Conservation (phyloP, 106 monocot species). For the Dactylorhiza incarnata region DNA sequence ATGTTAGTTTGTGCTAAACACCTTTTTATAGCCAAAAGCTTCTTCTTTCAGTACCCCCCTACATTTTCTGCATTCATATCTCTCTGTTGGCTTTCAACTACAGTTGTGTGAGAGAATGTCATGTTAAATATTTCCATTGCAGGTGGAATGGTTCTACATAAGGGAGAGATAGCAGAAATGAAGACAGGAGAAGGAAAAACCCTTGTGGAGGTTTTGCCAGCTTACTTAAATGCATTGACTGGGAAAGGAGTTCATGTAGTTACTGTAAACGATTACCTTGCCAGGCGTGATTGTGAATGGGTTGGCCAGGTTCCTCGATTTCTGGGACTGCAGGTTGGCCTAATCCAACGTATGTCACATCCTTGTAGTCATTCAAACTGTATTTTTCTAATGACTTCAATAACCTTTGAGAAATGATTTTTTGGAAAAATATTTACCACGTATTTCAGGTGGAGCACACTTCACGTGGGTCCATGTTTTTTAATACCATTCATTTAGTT, state of each 20-base stretch:
- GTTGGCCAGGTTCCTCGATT: conserved; percentile 97
- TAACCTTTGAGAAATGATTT: not conserved
- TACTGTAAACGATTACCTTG: conserved; percentile 96
- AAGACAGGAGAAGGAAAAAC: conserved; percentile 99
- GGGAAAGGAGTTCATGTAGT: conserved; percentile 98
- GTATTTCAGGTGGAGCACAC: no score
- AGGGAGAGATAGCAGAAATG: conserved; percentile 98
- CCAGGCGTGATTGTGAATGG: conserved; percentile 93
- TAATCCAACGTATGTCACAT: conserved; percentile 95
- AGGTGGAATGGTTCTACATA: conserved; percentile 99
- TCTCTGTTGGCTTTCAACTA: not conserved
- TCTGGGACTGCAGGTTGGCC: conserved; percentile 90
- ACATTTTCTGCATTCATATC: not conserved
- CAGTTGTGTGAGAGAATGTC: not conserved
- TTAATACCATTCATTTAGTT: no score
- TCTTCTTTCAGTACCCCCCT: not conserved
- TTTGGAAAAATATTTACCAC: no score
- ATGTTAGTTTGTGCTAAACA: not conserved
- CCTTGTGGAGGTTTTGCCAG: conserved; percentile 85
- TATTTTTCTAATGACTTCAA: not conserved
- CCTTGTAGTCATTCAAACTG: conserved; percentile 7
- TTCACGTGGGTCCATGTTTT: no score
- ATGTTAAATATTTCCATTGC: conserved; percentile 7
- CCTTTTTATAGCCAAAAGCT: not conserved
- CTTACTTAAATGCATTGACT: conserved; percentile 86